phyloP scores from a whole-genome alignment of 2,329 filamentous ascomycete species.

The Colletotrichum sp. region DNA sequence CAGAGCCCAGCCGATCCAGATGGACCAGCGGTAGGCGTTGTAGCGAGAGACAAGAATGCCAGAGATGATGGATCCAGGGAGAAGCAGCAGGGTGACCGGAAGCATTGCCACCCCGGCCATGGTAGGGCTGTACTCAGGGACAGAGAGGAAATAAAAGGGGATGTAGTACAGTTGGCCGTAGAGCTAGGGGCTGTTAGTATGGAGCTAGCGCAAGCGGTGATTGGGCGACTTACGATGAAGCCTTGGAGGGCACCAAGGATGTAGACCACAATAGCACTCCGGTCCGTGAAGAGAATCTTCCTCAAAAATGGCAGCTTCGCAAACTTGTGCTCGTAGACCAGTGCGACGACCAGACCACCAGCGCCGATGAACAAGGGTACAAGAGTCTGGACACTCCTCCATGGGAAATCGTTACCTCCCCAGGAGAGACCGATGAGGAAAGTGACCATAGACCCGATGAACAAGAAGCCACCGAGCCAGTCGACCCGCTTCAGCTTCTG shows the following conservation, averaged over 20 bases:
- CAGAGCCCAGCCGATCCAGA: conserved; percentile 39
- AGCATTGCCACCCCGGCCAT: conserved; percentile 39
- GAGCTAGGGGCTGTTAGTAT: conserved; percentile 14
- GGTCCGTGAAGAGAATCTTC: conserved; percentile 32
- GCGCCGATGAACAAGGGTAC: conserved; percentile 48
- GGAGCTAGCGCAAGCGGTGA: background rate
- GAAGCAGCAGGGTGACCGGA: conserved; percentile 34
- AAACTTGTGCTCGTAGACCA: conserved; percentile 39
- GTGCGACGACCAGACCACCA: conserved; percentile 39
- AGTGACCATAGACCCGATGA: conserved; percentile 46
- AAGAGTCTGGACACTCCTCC: conserved; percentile 44
- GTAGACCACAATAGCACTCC: conserved; percentile 33
- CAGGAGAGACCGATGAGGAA: conserved; percentile 54
- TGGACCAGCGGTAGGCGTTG: conserved; percentile 41
- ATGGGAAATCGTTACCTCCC: conserved; percentile 48
- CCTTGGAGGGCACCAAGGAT: conserved; percentile 36
- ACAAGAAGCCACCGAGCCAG: conserved; percentile 48
- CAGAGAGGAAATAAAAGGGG: conserved; percentile 42
- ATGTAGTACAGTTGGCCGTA: conserved; percentile 38
- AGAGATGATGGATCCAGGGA: conserved; percentile 36
- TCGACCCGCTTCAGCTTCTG: conserved; percentile 47
- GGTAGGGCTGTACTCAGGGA: conserved; percentile 35
- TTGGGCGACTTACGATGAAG: conserved; percentile 31
- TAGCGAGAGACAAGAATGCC: conserved; percentile 33
- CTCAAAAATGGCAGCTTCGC: conserved; percentile 37